Conservation (phyloP, 2,329 filamentous ascomycete species). For the Ophiosphaerella korrae region DNA sequence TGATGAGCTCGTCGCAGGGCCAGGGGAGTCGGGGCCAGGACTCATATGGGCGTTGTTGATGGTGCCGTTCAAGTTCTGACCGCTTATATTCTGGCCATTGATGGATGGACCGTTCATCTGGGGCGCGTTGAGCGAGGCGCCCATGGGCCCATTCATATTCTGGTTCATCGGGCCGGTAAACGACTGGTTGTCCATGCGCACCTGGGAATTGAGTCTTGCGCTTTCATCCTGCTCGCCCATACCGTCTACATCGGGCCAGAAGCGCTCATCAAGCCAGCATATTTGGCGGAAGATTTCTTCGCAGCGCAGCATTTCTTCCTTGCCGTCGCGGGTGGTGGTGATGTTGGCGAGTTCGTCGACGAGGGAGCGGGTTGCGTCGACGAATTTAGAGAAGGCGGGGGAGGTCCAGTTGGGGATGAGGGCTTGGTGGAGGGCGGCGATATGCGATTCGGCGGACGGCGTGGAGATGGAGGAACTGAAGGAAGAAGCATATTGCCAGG, state of each 20-base stretch:
- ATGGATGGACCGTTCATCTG: slow-evolving; percentile 18
- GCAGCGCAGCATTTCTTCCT: slow-evolving; percentile 54
- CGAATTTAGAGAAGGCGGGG: slow-evolving; percentile 55
- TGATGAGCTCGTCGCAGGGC: no score
- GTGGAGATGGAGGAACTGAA: slow-evolving; percentile 49
- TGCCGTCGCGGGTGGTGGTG: slow-evolving; percentile 53
- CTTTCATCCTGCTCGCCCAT: slow-evolving; percentile 54
- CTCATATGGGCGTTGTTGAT: slow-evolving; percentile 11
- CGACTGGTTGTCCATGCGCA: slow-evolving; percentile 28
- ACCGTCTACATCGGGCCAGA: slow-evolving; percentile 57
- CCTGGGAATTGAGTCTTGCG: slow-evolving; percentile 22
- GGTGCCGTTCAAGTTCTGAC: slow-evolving; percentile 7
- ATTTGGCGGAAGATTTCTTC: slow-evolving; percentile 56
- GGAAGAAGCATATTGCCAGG: slow-evolving; percentile 55
- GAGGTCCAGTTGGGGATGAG: slow-evolving; percentile 59
- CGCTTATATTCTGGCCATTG: no score
- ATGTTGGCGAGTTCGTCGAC: slow-evolving; percentile 58
- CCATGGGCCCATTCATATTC: slow-evolving; percentile 12
- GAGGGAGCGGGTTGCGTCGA: slow-evolving; percentile 54
- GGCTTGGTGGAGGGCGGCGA: slow-evolving; percentile 55
- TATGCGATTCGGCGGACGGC: slow-evolving; percentile 50
- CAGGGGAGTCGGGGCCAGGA: background rate
- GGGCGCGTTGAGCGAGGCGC: background rate
- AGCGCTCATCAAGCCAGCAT: slow-evolving; percentile 54
- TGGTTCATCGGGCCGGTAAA: slow-evolving; percentile 21